Conservation (phyloP, 495 filamentous ascomycete species). For the Usnea hakonensis region DNA sequence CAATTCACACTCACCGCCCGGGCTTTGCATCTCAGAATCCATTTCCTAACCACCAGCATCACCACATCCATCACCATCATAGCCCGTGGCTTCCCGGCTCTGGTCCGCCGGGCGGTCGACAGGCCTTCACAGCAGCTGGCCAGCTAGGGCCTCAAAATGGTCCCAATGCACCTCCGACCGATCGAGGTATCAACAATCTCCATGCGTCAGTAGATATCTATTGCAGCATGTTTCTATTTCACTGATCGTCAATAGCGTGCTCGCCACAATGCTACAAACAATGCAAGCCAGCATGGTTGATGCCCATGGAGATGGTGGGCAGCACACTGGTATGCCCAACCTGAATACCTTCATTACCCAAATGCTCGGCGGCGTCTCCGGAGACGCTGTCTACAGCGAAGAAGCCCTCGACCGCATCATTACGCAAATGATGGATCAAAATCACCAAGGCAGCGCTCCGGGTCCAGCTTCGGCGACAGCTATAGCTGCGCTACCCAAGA, state of each 20-base stretch:
- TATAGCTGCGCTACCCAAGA: conserved; percentile 66
- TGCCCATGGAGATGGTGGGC: conserved; percentile 4
- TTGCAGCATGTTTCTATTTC: background rate
- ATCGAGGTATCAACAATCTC: conserved; percentile 4
- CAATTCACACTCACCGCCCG: conserved; percentile 3
- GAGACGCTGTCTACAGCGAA: conserved; percentile 87
- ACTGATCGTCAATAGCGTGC: conserved; percentile 5
- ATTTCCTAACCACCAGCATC: conserved; percentile 10
- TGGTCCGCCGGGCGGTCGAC: conserved; percentile 7
- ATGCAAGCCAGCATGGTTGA: conserved; percentile 15
- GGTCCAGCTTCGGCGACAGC: conserved; percentile 70
- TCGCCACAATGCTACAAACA: conserved; percentile 15
- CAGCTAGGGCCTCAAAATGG: conserved; percentile 8
- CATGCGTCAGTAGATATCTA: background rate
- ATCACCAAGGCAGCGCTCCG: conserved; percentile 64
- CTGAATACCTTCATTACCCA: conserved; percentile 39
- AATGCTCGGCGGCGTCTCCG: conserved; percentile 52
- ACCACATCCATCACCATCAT: conserved; percentile 12
- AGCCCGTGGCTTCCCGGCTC: conserved; percentile 4
- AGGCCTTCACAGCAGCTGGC: conserved; percentile 10
- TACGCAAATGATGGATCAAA: conserved; percentile 76
- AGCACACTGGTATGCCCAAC: conserved; percentile 24
- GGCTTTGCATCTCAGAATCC: background rate
- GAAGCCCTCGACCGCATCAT: conserved; percentile 87
- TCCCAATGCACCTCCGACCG: conserved; percentile 2